Percentiles rank a stretch among this genome's conserved stretches.
These are phyloP conservation scores for Lipomyces orientalis DNA, from an alignment of 805 yeast genomes.

Conservation along the genomic window DNA sequence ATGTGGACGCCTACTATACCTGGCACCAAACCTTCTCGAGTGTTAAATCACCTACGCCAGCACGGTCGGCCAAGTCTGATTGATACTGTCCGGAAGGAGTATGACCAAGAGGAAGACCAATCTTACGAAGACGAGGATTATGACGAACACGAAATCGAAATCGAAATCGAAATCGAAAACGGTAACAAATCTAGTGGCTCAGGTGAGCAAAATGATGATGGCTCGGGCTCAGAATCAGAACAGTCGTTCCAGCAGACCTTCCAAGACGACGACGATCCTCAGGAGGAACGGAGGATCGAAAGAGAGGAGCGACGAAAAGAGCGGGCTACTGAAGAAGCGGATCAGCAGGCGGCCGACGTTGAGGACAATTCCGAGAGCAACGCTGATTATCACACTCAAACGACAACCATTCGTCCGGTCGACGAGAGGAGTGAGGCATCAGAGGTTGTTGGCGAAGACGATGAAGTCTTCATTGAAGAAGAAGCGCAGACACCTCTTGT, in stretches of 20 bases:
- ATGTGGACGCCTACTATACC: conserved; percentile 27
- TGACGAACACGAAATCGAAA: conserved; percentile 12
- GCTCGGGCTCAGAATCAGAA: conserved; percentile 1
- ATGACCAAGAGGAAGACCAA: conserved; percentile 5
- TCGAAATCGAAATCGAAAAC: conserved; percentile 13
- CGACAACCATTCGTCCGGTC: neutral
- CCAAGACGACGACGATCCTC: conserved; percentile 26
- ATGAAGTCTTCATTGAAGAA: conserved; percentile 28
- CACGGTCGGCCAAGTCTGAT: neutral
- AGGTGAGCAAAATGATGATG: neutral
- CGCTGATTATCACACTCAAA: neutral
- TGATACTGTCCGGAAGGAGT: neutral
- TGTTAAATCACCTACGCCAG: neutral
- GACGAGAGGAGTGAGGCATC: neutral
- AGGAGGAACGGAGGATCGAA: conserved; percentile 10
- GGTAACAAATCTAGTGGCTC: neutral
- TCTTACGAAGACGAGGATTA: neutral
- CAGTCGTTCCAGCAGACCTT: conserved; percentile 4
- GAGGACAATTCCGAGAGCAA: neutral
- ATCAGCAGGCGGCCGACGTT: conserved; percentile 1
- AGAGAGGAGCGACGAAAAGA: conserved; percentile 15
- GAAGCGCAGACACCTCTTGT: conserved; percentile 26
- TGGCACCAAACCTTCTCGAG: neutral
- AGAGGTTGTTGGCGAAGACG: conserved; percentile 13
- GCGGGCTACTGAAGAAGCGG: conserved; percentile 17